phyloP scores from a whole-genome alignment of 2,329 filamentous ascomycete genomes.

The Colletotrichum somersetense region DNA sequence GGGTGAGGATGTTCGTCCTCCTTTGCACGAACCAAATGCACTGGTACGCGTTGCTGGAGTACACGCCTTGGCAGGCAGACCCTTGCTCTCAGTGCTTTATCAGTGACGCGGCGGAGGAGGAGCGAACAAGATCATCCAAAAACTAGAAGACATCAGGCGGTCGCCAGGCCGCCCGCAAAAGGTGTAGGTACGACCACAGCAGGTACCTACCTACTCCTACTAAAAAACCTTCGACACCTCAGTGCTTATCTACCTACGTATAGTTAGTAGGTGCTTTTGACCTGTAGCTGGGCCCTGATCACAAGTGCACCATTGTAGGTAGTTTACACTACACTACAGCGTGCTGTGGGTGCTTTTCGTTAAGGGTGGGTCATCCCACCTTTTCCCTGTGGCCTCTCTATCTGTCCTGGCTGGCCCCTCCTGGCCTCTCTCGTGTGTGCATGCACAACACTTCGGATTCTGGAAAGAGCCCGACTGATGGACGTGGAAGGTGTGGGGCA shows the following conservation, averaged over 20 bases:
- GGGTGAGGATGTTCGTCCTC: constrained; percentile 16
- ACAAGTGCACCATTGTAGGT: background rate
- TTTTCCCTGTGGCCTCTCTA: constrained; percentile 8
- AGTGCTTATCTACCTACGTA: background rate
- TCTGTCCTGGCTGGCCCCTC: background rate
- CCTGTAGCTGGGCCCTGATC: constrained; percentile 1
- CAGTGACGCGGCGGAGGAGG: constrained; percentile 32
- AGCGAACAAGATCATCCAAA: constrained; percentile 30
- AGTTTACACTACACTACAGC: too few relatives aligned
- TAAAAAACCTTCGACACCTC: background rate
- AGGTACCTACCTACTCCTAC: background rate
- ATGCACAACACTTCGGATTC: constrained; percentile 32
- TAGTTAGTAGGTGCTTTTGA: background rate
- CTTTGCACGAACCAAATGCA: constrained; percentile 3
- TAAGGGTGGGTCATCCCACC: constrained; percentile 24
- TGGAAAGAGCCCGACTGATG: constrained; percentile 25
- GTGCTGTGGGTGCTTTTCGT: constrained; percentile 1
- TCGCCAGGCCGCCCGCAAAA: constrained; percentile 16
- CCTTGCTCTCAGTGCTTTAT: constrained; percentile 36
- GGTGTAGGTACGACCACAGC: background rate
- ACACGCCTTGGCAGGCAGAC: constrained; percentile 33
- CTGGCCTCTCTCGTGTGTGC: background rate
- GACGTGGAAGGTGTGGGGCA: constrained; percentile 22
- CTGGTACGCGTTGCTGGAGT: constrained; percentile 27
- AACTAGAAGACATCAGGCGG: constrained; percentile 34